A percentile compares a stretch with the other conserved stretches of the same genome.
phyloP scores from a whole-genome alignment of 2,329 filamentous ascomycete genomes.

The Aspergillus calidoustus region DNA sequence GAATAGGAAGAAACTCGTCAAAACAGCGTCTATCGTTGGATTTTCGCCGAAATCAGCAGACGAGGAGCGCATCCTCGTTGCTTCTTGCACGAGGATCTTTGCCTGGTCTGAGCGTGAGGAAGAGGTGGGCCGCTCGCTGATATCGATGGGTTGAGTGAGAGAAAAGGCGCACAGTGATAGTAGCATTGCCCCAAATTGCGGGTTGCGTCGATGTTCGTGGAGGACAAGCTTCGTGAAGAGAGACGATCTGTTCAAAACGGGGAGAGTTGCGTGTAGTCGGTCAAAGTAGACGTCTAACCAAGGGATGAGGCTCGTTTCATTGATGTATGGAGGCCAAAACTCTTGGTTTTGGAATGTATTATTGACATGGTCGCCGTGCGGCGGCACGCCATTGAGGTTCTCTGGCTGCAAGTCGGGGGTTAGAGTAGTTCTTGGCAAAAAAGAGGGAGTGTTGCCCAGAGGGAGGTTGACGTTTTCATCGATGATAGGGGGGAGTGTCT shows the following conservation, averaged over 20 bases:
- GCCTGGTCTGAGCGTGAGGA: conserved; percentile 44
- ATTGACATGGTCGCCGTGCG: conserved; percentile 24
- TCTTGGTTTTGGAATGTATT: conserved; percentile 29
- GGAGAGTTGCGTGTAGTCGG: conserved; percentile 49
- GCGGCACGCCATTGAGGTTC: conserved; percentile 2
- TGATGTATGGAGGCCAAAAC: conserved; percentile 46
- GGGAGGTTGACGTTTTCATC: background rate
- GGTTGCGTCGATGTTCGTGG: conserved; percentile 49
- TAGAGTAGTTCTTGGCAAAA: background rate
- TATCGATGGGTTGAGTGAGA: conserved; percentile 51
- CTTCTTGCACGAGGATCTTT: conserved; percentile 48
- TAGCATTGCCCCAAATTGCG: conserved; percentile 51
- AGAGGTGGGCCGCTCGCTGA: conserved; percentile 44
- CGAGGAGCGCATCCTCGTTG: conserved; percentile 49
- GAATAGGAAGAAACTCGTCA: conserved; percentile 78
- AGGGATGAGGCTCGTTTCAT: conserved; percentile 47
- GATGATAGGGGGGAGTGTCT: background rate
- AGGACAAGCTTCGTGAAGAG: conserved; percentile 49
- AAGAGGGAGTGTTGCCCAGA: background rate
- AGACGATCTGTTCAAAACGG: conserved; percentile 45
- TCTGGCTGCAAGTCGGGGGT: conserved; percentile 6
- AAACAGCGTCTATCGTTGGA: conserved; percentile 49
- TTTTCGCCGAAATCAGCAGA: conserved; percentile 46
- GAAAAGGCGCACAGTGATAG: conserved; percentile 49
- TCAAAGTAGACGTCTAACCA: conserved; percentile 53